These are phyloP conservation scores for Cordia subcordata DNA, from an alignment of 257 asterid genomes.

Conservation along the genomic window DNA sequence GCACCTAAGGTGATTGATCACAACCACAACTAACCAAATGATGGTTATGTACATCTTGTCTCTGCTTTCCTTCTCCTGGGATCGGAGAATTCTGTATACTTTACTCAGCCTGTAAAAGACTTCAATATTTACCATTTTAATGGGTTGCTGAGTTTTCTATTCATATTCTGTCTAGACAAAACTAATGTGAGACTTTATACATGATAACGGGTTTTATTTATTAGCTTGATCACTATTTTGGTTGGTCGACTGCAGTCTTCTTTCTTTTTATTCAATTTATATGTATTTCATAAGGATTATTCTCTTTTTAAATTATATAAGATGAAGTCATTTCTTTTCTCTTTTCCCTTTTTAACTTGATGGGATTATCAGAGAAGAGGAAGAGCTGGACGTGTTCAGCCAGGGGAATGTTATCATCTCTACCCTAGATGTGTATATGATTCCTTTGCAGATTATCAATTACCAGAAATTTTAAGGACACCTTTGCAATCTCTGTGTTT, in stretches of 20 bases:
- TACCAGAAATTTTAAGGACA: constrained; percentile 93
- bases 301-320: background rate
- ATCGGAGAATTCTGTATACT: too few relatives aligned
- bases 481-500: constrained; percentile 95
- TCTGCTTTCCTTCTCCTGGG: too few relatives aligned
- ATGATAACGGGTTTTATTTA: background rate
- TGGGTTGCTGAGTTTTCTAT: background rate
- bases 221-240: background rate
- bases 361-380: constrained; percentile 79
- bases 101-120: too few relatives aligned
- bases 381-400: constrained; percentile 99
- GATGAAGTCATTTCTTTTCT: background rate
- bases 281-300: background rate
- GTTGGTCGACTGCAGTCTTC: background rate
- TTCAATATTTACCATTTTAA: too few relatives aligned
- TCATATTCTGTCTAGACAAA: background rate
- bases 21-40: too few relatives aligned
- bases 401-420: constrained; percentile 94
- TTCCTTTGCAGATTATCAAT: constrained; percentile 77
- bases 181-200: background rate
- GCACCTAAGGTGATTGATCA: too few relatives aligned
- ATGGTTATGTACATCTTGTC: too few relatives aligned
- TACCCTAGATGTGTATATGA: constrained; percentile 83
- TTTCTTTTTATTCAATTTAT: background rate
- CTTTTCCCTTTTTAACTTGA: constrained; percentile 14